Percentiles rank a stretch among this genome's conserved stretches.
Evolutionary conservation across 2,329 filamentous ascomycete species (phyloP).

Genomic region (Verticillium nonalfalfae): DNA sequence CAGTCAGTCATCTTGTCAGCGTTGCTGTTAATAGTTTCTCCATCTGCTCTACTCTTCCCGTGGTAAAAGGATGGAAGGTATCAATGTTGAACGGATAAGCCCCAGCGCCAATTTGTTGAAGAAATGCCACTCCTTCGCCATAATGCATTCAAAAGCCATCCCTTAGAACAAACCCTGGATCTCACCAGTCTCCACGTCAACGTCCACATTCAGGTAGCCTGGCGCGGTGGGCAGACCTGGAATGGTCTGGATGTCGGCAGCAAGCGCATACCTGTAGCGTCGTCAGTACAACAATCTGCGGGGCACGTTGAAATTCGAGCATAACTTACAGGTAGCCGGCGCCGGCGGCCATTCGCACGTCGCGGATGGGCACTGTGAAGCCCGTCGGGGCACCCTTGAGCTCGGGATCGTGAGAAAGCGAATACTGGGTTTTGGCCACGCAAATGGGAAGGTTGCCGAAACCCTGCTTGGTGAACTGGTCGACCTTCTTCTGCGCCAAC

Average conservation of each 20-base stretch:
- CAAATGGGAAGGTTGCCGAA: slow-evolving; percentile 93
- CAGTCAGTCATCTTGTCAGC: neutral
- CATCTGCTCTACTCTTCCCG: neutral
- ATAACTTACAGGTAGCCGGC: slow-evolving; percentile 76
- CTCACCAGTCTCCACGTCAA: slow-evolving; percentile 75
- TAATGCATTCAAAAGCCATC: neutral
- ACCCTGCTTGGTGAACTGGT: slow-evolving; percentile 87
- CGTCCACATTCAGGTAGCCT: slow-evolving; percentile 91
- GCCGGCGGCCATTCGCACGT: slow-evolving; percentile 89
- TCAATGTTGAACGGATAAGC: slow-evolving; percentile 14
- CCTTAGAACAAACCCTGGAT: slow-evolving; percentile 84
- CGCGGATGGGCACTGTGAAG: slow-evolving; percentile 90
- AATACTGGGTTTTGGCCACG: slow-evolving; percentile 98
- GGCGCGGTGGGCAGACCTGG: slow-evolving; percentile 91
- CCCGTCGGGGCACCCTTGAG: slow-evolving; percentile 93
- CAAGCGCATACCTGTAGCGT: slow-evolving; percentile 68
- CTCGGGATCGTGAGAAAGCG: slow-evolving; percentile 83
- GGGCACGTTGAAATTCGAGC: slow-evolving; percentile 13
- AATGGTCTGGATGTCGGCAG: slow-evolving; percentile 97
- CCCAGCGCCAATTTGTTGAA: slow-evolving; percentile 15
- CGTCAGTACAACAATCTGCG: slow-evolving; percentile 19
- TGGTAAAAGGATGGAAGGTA: slow-evolving; percentile 4
- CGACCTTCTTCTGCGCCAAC: slow-evolving; percentile 90
- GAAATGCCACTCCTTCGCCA: slow-evolving; percentile 11
- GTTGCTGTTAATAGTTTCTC: neutral